Conservation (phyloP, 257 asterid genomes). For the Echites panduratus region DNA sequence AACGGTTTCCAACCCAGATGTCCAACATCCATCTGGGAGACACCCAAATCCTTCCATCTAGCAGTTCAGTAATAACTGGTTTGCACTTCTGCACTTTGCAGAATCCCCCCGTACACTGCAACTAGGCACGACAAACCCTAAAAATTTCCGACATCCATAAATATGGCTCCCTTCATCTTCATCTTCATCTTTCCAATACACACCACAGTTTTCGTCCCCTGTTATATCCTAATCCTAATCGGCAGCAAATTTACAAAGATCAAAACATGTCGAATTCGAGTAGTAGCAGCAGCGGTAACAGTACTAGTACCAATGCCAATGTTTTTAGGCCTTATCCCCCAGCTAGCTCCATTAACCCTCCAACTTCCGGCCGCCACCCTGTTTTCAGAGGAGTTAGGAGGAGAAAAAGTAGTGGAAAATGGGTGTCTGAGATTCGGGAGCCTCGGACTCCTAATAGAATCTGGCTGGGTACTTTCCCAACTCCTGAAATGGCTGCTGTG, state of each 20-base stretch:
- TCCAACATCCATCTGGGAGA: constrained; percentile 47
- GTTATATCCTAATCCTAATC: no score
- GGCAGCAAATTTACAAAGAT: no score
- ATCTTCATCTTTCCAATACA: neutral
- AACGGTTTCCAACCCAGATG: constrained; percentile 44
- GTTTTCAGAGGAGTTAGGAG: constrained; percentile 53
- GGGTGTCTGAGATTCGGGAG: constrained; percentile 66
- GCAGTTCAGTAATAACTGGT: constrained; percentile 42
- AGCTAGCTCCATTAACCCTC: no score
- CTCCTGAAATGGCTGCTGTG: constrained; percentile 53
- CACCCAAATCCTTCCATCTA: constrained; percentile 44
- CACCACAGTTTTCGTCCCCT: no score
- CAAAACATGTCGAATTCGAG: constrained; percentile 32
- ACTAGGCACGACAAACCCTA: constrained; percentile 17
- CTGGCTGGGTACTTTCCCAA: constrained; percentile 45
- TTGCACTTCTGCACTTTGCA: constrained; percentile 29
- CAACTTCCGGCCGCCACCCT: constrained; percentile 31
- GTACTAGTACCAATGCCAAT: constrained; percentile 15
- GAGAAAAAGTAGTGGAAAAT: constrained; percentile 41
- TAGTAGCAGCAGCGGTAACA: constrained; percentile 5
- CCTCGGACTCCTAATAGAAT: constrained; percentile 46
- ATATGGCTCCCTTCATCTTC: constrained; percentile 41
- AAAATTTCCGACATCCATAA: constrained; percentile 27
- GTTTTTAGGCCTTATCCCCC: constrained; percentile 7
- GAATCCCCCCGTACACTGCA: constrained; percentile 1